Evolutionary conservation across 23 red algal species (phyloP), one percentile per base, ranked within the genome.

Genomic region (Chondrus crispus): DNA sequence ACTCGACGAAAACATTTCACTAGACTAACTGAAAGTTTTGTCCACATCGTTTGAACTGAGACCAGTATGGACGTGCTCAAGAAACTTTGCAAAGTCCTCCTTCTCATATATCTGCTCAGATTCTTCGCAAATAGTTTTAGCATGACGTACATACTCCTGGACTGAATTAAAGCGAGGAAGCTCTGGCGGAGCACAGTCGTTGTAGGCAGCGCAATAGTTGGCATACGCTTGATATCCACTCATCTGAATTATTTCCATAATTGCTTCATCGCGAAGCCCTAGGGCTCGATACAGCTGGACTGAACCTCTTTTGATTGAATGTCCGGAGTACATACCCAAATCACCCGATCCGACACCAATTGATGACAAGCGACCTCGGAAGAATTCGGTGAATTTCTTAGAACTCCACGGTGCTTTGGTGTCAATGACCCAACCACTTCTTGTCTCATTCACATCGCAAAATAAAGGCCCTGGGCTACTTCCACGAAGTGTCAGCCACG

Each of bases 231-330:
- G 45, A 80, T 52, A 36, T 14, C 74, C 74, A 14, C 14, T 49
- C 1, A 1, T 80, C 74, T 80, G 74, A 52, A 80, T 80, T 45
- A 80, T 80, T 18, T 80, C 74, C 74, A 51, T 80, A 22, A 46
- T 80, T 1, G 13, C 16, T 80, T 80, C 74, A 80, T 2, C 1
- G 0, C 39, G 26, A 18, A 80, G 74, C 16, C 74, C 36, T 18
- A 80, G 1, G 14, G 1, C 49, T n/a, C 74, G 13, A 80, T 80
- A 80, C 13, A 80, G 41, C 74, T 80, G 45, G 19, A 51, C 1
- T 52, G 16, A 46, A 20, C 39, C 26, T 18, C 74, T 45, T n/a
- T 80, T 80, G 22, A 87, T 14, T 16, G 74, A 80, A 29, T 80
- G 74, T 46, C 20, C 41, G 11, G 1, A 20, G 74, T 51, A 80